Evolutionary conservation across 1,284 basidiomycete species (phyloP), one percentile per base, ranked within the genome.

Genomic region (Ceratobasidium papillatum): DNA sequence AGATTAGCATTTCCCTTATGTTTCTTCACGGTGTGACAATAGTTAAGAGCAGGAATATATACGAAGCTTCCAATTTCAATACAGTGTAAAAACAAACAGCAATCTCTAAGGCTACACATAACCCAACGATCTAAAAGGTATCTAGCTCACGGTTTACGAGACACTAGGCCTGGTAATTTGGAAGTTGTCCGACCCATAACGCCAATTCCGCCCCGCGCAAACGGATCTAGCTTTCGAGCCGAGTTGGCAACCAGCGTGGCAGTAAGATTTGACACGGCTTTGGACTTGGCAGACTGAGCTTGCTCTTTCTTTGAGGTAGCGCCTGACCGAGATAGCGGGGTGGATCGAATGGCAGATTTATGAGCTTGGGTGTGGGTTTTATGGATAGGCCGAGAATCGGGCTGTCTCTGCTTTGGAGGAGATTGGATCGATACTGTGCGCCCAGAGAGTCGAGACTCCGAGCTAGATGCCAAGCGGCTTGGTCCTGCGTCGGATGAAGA

Each of bases 191-290:
- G 54, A 11, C 68, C 68, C 52, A 71, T 69, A 9, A 58, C 56
- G 9, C 68, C 68, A 49, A 71, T 59, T 17, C 68, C 68, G 11
- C 68, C 68, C 17, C 25, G 36, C 19, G 68, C 41, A 36, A 71
- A 71, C n/a, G 68, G 68, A 47, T 71, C 68, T 11, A 51, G 32
- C 43, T 71, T 71, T 22, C 68, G 68, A n/a, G 68, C 68, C 38
- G 68, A 71, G 54, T 71, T 71, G 22, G 68, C 41, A 25, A 43
- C 41, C 12, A 71, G 68, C 22, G 36, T 71, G 9, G 68, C 52
- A 19, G 68, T 43, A 9, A 71, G 68, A 34, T 36, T 61, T 4
- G 68, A 71, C 25, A 71, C 58, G 54, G 68, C 68, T 30, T 71
- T 71, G 68, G 68, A 36, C 34, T 61, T 71, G 54, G 68, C 68